Evolutionary conservation across 305 asterid species (phyloP).

Genomic region (Fraxinus velutina): DNA sequence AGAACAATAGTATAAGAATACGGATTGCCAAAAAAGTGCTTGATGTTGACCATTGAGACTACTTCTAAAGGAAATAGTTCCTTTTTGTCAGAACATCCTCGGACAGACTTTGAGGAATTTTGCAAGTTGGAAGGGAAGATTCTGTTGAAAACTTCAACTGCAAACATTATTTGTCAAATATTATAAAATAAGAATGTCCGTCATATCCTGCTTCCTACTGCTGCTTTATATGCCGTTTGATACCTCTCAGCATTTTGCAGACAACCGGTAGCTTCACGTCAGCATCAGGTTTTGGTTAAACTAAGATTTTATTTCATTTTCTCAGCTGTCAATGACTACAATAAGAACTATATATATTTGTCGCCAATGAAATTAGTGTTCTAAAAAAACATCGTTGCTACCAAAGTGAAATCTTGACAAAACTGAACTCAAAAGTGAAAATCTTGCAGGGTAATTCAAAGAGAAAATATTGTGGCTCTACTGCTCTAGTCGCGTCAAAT

Average conservation of each 20-base stretch:
- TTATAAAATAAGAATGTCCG: background rate
- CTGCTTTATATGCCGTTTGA: conserved; percentile 8
- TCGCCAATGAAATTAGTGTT: background rate
- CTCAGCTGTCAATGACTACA: background rate
- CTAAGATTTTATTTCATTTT: background rate
- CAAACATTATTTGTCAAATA: background rate
- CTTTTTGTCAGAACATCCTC: conserved; percentile 31
- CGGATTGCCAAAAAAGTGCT: background rate
- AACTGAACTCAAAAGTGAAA: background rate
- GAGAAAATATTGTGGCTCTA: background rate
- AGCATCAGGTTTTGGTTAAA: conserved; percentile 22
- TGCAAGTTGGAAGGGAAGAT: conserved; percentile 33
- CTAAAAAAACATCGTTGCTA: background rate
- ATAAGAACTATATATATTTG: background rate
- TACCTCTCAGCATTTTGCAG: conserved; percentile 23
- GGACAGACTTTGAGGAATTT: conserved; percentile 25
- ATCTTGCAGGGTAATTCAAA: background rate
- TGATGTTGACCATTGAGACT: background rate
- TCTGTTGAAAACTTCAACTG: conserved; percentile 24
- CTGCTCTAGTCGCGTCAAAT: background rate
- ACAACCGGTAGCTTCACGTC: conserved; percentile 25
- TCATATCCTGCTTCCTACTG: background rate
- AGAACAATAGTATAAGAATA: background rate
- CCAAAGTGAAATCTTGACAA: background rate
- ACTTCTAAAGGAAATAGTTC: conserved; percentile 11